Evolutionary conservation across 768 basidiomycete species (phyloP).

Genomic region (Polyporus arcularius): DNA sequence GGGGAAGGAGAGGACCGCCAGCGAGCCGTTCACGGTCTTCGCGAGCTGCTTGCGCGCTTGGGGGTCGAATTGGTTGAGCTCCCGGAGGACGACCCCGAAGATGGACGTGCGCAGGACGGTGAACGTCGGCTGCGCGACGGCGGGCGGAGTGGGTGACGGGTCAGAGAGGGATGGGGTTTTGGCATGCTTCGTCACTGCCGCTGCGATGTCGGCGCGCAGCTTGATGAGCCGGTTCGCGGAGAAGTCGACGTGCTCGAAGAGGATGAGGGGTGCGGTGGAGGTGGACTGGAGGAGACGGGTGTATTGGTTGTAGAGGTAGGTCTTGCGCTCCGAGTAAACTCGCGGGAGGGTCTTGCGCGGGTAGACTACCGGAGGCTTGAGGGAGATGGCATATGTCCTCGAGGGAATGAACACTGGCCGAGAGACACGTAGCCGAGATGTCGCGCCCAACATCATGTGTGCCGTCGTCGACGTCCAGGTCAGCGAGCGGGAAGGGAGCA

Average conservation of each 20-base stretch:
- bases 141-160: conserved; percentile 27
- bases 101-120: conserved; percentile 76
- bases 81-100: conserved; percentile 75
- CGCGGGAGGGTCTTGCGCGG: conserved; percentile 61
- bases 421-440: conserved; percentile 11
- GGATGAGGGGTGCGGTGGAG: conserved; percentile 61
- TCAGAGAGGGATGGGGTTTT: conserved; percentile 38
- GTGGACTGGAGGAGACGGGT: conserved; percentile 64
- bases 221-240: conserved; percentile 63
- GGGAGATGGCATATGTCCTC: conserved; percentile 16
- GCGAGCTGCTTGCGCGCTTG: conserved; percentile 54
- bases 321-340: conserved; percentile 76
- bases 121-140: conserved; percentile 47
- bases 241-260: conserved; percentile 81
- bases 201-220: conserved; percentile 67
- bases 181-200: conserved; percentile 44
- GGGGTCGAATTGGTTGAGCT: conserved; percentile 53
- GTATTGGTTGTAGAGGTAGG: conserved; percentile 81
- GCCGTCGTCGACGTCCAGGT: not conserved
- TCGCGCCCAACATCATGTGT: conserved; percentile 19
- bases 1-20: conserved; percentile 67
- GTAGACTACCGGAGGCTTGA: conserved; percentile 42
- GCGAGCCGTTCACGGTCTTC: conserved; percentile 54
- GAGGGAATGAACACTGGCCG: conserved; percentile 8
- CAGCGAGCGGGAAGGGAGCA: not conserved